Evolutionary conservation across 192 early-diverging fungal species (phyloP).

Genomic region (Diversispora eburnea): DNA sequence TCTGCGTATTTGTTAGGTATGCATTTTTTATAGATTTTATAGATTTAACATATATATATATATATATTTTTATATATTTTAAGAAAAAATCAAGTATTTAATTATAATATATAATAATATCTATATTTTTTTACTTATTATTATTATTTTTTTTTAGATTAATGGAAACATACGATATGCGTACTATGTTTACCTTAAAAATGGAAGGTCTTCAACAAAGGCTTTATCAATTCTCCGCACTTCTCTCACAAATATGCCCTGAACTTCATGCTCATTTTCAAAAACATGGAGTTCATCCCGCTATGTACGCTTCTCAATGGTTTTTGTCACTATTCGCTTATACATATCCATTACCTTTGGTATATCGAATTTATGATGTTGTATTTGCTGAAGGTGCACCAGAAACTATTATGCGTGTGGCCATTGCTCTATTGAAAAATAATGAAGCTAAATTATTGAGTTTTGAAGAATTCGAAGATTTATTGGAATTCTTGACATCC

Average conservation of each 20-base stretch:
- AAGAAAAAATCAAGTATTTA: too few relatives aligned
- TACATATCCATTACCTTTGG: slow-evolving; percentile 84
- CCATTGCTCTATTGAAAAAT: slow-evolving; percentile 80
- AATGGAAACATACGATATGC: slow-evolving; percentile 91
- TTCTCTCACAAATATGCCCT: slow-evolving; percentile 76
- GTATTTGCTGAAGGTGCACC: slow-evolving; percentile 86
- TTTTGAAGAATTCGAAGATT: slow-evolving; percentile 71
- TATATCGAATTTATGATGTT: slow-evolving; percentile 90
- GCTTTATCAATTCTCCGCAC: slow-evolving; percentile 78
- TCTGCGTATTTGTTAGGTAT: slow-evolving; percentile 86
- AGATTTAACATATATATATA: neutral
- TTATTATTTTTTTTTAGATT: slow-evolving; percentile 46
- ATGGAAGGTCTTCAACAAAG: slow-evolving; percentile 93
- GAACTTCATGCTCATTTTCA: slow-evolving; percentile 74
- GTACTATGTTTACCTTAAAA: slow-evolving; percentile 88
- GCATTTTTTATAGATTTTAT: neutral
- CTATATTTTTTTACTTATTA: neutral
- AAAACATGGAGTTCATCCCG: slow-evolving; percentile 64
- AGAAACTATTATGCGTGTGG: slow-evolving; percentile 87
- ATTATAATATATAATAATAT: neutral
- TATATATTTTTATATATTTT: neutral
- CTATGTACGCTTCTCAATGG: slow-evolving; percentile 97
- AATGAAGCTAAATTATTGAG: slow-evolving; percentile 67
- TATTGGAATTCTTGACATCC: slow-evolving; percentile 77
- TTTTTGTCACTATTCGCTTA: slow-evolving; percentile 97